Evolutionary conservation across 116 monocot species (phyloP).

Genomic region (Posidonia oceanica): DNA sequence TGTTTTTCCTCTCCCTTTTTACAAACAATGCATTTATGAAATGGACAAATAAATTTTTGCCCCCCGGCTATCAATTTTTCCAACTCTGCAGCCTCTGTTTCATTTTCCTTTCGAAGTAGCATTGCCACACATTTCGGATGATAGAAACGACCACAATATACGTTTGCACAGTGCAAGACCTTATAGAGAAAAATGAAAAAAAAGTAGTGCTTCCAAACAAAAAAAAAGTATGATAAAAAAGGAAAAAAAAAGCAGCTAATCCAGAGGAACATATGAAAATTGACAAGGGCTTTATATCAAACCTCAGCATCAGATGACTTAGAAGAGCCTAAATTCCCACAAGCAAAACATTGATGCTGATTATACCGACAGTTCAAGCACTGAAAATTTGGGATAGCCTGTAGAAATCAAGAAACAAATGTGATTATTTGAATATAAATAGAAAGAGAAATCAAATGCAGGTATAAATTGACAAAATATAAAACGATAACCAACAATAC

Average conservation of each 20-base stretch:
- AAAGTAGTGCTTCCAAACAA: not conserved
- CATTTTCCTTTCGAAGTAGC: constrained; percentile 20
- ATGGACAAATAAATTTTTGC: constrained; percentile 44
- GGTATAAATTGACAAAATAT: not conserved
- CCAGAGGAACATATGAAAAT: not conserved
- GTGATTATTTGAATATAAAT: not conserved
- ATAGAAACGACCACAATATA: constrained; percentile 72
- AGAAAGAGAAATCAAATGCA: not conserved
- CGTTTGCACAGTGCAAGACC: constrained; percentile 58
- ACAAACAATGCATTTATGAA: constrained; percentile 50
- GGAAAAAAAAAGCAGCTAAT: not conserved
- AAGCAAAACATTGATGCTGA: constrained; percentile 83
- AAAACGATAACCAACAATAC: constrained; percentile 14
- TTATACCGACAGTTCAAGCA: constrained; percentile 67
- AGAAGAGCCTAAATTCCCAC: constrained; percentile 84
- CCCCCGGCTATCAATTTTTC: constrained; percentile 36
- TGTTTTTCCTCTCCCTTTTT: constrained; percentile 46
- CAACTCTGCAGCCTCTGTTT: constrained; percentile 23
- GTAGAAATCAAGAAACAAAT: not conserved
- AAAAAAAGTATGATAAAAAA: too few species aligned
- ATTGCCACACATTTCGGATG: constrained; percentile 60
- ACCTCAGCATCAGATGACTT: constrained; percentile 16
- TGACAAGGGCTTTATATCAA: not conserved
- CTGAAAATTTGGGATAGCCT: constrained; percentile 49
- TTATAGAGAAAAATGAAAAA: constrained; percentile 6